Evolutionary conservation across 345 rosid species (phyloP), one percentile per base, ranked within the genome.

Genomic region (Melaleuca alternifolia): DNA sequence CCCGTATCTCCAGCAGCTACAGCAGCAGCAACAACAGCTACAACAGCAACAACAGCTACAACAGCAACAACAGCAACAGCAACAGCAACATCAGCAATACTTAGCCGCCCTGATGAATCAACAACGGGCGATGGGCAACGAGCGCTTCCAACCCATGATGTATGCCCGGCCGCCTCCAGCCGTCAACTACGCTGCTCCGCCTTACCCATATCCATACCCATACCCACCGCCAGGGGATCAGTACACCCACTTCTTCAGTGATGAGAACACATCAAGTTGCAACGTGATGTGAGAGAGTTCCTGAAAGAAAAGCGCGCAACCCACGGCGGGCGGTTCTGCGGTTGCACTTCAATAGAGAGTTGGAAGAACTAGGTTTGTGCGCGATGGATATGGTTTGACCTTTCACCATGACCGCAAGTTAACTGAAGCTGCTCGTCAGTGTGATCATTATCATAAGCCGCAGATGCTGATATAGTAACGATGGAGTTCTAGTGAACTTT

Each of bases 211-310:
- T 37, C 94, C 92, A 0, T 87, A 88, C 5, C 91, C 90, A 6
- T 88, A 90, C 24, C 94, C 91, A 33, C 85, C 57, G 33, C 56
- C 37, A 2, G 87, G 86, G 10, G 91, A 91, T 84, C 92, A 87
- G 44, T 91, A 93, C 71, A 65, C 95, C 86, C 87, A 91, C 90
- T 86, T 88, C 92, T 97, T 97, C 91, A 95, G 93, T 85, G 99
- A 97, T 85, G 99, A 97, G 91, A 96, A 97, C 90, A 92, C 99
- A 44, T 92, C 96, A 51, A 94, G 98, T 90, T 96, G 99, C 96
- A 93, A 77, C 88, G 91, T 97, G 30, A 96, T 97, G 98, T 97
- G 96, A 96, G 54, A 54, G 30, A 24, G 85, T 18, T 50, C 57
- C 54, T 18, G 51, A 1, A 82, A 82, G 84, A 50, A 0, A 30